Evolutionary conservation across 2,329 filamentous ascomycete species (phyloP), one percentile per base, ranked within the genome.

Genomic region (Fusarium oligoseptatum): DNA sequence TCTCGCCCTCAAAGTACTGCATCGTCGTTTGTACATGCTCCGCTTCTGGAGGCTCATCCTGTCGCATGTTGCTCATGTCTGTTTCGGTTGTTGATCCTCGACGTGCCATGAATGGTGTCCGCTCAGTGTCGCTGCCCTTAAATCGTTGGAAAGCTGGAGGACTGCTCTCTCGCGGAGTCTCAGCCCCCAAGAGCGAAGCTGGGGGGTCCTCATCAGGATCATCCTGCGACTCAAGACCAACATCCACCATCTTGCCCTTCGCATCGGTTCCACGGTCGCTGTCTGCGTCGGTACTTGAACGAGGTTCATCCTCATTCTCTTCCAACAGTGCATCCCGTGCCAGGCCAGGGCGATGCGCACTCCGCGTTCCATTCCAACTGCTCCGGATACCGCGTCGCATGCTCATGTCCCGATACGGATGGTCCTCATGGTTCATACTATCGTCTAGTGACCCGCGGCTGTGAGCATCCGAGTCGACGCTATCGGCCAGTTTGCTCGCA

Each of bases 401-500:
- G 14, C 85, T 85, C 71, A 86, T 84, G 55, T 88, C 86, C 24
- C 87, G 86, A 73, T 87, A 84, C 17, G 83, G 82, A 17, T 80
- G 75, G 20, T 80, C 76, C 14, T 77, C 76, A 22, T 80, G 71
- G 11, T 72, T 77, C 6, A 79, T 45, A 62, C 81, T 82, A 27
- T 82, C 82, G 8, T 81, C 81, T 45, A 84, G 67, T 3, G 83
- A 85, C 0, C 77, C 82, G 17, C 80, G 79, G 68, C 83, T 86
- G 41, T 86, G 83, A 55, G 77, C 79, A 72, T 97, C 95, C 3
- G 93, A 91, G 77, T 97, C 95, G 3, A 93, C 92, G 72, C 95
- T 98, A 76, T 97, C 95, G 41, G 93, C 94, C 60, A 98, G 85
- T 76, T 94, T 91, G 82, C 93, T 95, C 15, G 92, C 92, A 15